Evolutionary conservation across 768 basidiomycete species (phyloP).

Genomic region (Boletus reticuloceps): DNA sequence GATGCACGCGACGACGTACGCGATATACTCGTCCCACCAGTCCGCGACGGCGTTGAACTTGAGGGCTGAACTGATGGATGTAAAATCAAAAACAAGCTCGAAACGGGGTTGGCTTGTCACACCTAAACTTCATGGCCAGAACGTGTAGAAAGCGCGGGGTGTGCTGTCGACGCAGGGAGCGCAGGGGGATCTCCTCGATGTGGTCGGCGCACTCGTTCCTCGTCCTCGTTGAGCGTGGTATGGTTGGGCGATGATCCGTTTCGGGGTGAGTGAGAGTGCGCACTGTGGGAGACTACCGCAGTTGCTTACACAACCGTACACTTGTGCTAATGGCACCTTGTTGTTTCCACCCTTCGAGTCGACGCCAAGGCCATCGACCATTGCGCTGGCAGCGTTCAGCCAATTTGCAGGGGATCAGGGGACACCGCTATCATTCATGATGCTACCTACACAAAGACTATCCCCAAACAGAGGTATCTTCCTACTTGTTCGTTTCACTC

Average conservation of each 20-base stretch:
- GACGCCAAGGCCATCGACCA: too few relatives aligned
- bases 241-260: constrained; percentile 2
- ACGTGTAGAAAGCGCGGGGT: constrained; percentile 3
- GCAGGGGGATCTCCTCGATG: constrained; percentile 29
- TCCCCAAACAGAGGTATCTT: not conserved
- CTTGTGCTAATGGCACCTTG: too few relatives aligned
- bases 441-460: not conserved
- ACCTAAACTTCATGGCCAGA: constrained; percentile 37
- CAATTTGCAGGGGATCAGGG: too few relatives aligned
- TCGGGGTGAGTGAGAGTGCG: not conserved
- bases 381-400: too few relatives aligned
- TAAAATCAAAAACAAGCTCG: not conserved
- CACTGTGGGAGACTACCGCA: not conserved
- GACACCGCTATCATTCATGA: not conserved
- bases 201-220: constrained; percentile 1
- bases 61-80: constrained; percentile 60
- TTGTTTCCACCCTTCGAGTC: too few relatives aligned
- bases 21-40: constrained; percentile 92
- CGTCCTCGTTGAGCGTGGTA: constrained; percentile 4
- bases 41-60: constrained; percentile 91
- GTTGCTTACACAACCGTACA: not conserved
- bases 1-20: constrained; percentile 47
- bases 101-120: not conserved
- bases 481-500: too few relatives aligned
- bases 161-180: not conserved